These are phyloP conservation scores for Cucurbita pepo DNA, from an alignment of 306 rosid genomes.

Conservation along the genomic window DNA sequence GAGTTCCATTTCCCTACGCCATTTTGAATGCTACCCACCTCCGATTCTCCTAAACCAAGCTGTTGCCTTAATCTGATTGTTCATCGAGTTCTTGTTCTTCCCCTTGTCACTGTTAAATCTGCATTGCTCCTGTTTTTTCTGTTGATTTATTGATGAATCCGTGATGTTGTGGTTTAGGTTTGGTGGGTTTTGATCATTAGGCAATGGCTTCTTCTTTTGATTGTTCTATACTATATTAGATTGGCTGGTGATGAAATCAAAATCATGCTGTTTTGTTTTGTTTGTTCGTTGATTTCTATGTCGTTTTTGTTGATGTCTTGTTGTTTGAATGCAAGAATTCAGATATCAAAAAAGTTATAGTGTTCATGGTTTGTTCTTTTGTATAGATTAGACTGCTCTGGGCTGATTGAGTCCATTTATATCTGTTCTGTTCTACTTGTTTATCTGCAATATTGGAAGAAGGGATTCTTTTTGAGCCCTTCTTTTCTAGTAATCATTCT, in stretches of 20 bases:
- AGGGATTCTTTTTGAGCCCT: background rate
- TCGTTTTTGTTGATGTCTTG: background rate
- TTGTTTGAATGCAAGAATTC: background rate
- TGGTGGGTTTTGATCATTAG: background rate
- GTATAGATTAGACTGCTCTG: background rate
- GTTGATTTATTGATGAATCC: background rate
- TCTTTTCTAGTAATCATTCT: background rate
- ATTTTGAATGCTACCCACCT: too few species aligned
- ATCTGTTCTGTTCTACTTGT: background rate
- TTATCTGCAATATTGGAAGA: background rate
- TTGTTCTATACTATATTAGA: background rate
- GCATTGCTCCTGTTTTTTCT: background rate
- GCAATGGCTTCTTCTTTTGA: background rate
- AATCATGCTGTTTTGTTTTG: background rate
- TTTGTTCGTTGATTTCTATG: conserved; percentile 1
- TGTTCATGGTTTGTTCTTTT: background rate
- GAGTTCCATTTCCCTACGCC: too few species aligned
- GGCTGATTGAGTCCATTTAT: background rate
- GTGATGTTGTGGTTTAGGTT: background rate
- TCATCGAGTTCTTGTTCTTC: background rate
- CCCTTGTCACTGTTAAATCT: background rate
- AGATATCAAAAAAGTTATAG: background rate
- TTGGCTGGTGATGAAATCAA: background rate
- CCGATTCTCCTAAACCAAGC: too few species aligned
- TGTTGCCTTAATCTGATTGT: too few species aligned